A percentile compares a stretch with the other conserved stretches of the same genome.
These are phyloP conservation scores for Penicillium macrosclerotiorum DNA, from an alignment of 495 filamentous ascomycete species.

Conservation along the genomic window DNA sequence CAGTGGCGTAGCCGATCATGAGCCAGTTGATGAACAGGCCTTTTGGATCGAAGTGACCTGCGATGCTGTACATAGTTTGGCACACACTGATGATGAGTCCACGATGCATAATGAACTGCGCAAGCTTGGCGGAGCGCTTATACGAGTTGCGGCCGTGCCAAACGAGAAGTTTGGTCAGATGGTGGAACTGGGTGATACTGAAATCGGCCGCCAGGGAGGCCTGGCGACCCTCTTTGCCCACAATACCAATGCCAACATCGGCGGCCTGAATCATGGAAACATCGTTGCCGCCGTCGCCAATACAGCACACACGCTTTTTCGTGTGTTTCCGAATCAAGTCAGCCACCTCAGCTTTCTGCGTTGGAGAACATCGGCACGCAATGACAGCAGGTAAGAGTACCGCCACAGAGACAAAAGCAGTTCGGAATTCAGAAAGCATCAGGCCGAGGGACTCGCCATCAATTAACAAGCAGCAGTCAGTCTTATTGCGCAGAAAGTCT, in stretches of 20 bases:
- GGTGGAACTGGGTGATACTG: slow-evolving; percentile 89
- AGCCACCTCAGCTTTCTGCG: slow-evolving; percentile 94
- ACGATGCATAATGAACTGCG: slow-evolving; percentile 97
- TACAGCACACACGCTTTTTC: slow-evolving; percentile 90
- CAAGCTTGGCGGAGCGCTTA: slow-evolving; percentile 91
- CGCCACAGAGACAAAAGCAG: slow-evolving; percentile 83
- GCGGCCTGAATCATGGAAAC: slow-evolving; percentile 99
- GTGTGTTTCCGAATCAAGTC: slow-evolving; percentile 88
- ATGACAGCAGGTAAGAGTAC: slow-evolving; percentile 89
- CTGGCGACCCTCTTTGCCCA: slow-evolving; percentile 95
- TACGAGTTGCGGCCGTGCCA: slow-evolving; percentile 98
- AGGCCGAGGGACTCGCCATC: slow-evolving; percentile 87
- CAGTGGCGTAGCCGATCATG: slow-evolving; percentile 91
- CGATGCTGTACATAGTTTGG: slow-evolving; percentile 96
- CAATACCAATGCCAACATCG: slow-evolving; percentile 96
- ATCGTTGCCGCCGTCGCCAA: slow-evolving; percentile 97
- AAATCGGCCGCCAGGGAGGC: slow-evolving; percentile 95
- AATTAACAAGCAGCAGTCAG: slow-evolving; percentile 87
- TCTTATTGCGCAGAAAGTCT: slow-evolving; percentile 82
- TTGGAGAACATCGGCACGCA: slow-evolving; percentile 95
- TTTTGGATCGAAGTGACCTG: slow-evolving; percentile 84
- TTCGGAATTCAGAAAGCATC: slow-evolving; percentile 75
- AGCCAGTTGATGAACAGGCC: slow-evolving; percentile 97
- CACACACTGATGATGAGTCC: slow-evolving; percentile 92
- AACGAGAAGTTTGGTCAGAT: slow-evolving; percentile 93